These are phyloP conservation scores for Beauveria asiatica DNA, from an alignment of 2,329 filamentous ascomycete species.

Conservation along the genomic window DNA sequence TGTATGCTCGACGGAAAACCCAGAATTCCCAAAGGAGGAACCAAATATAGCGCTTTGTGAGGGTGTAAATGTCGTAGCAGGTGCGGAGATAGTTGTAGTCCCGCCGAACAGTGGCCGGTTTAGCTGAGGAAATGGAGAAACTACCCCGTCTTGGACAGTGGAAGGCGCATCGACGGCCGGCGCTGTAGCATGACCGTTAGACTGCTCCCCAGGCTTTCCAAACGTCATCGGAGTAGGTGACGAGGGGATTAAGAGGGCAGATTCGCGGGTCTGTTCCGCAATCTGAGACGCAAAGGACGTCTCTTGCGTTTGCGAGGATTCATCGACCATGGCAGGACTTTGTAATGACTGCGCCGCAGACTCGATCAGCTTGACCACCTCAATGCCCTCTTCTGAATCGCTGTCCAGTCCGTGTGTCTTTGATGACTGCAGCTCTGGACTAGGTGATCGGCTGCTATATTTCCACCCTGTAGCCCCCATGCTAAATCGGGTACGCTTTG, in stretches of 20 bases:
- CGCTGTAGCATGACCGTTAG: not conserved
- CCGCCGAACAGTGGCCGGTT: not conserved
- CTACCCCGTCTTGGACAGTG: not conserved
- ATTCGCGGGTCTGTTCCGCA: slow-evolving; percentile 19
- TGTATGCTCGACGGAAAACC: slow-evolving; percentile 2
- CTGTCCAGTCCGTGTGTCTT: slow-evolving; percentile 18
- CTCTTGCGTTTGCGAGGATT: slow-evolving; percentile 27
- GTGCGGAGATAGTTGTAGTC: not conserved
- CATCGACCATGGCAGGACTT: slow-evolving; percentile 25
- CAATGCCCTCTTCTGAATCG: slow-evolving; percentile 8
- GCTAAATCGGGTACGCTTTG: slow-evolving; percentile 63
- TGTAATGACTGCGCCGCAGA: slow-evolving; percentile 8
- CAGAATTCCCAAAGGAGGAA: not conserved
- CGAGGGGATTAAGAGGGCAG: slow-evolving; percentile 2
- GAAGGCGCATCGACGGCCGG: not conserved
- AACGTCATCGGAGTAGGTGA: slow-evolving; percentile 12
- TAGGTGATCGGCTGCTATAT: slow-evolving; percentile 62
- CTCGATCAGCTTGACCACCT: slow-evolving; percentile 10
- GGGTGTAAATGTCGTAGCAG: not conserved
- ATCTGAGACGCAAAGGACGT: slow-evolving; percentile 20
- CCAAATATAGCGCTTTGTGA: not conserved
- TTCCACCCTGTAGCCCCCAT: slow-evolving; percentile 63
- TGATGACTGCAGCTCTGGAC: slow-evolving; percentile 50
- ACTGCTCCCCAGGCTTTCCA: not conserved
- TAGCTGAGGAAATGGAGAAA: not conserved